Evolutionary conservation across 352 stramenopile species (phyloP), one percentile per base, ranked within the genome.

Genomic region (Phytophthora tubulina): DNA sequence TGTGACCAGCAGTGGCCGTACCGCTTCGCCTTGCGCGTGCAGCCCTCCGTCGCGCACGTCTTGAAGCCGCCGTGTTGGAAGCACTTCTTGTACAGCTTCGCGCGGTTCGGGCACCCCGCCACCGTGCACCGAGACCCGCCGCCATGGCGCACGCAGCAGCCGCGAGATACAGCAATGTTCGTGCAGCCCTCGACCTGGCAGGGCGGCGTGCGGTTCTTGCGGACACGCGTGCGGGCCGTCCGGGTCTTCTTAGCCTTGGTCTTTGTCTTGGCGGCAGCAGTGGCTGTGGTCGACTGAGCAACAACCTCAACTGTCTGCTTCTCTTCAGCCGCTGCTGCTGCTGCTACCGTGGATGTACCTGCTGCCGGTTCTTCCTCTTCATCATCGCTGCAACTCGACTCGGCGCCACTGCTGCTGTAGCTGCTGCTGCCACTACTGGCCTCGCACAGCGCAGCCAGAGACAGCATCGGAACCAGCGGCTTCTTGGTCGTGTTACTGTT

Each of bases 1-100:
- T 93, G 85, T 41, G 85, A 89, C 78, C 84, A 91, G 72, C 85
- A 93, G 63, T 88, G 79, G 36, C 85, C 85, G 65, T 89, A 89
- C 4, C 83, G 83, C 69, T 91, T 91, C 54, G 85, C 83, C 62
- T 89, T 89, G 77, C 82, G 58, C 73, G 65, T 83, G 77, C 85
- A 93, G 21, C 80, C 75, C 30, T 88, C 80, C 10, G 81, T 81
- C n/a, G 77, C 78, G 78, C 85, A 93, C 57, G 78, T 89, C 75
- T 92, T 89, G 75, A 82, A 87, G 46, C 80, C 82, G 55, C 80
- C 82, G 70, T 91, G 83, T 63, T 91, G 83, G 75, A 90, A 90
- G 63, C 83, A 90, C 36, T 73, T 71, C 76, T 88, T 90, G 77
- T 89, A 85, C 35, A 89, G 76, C 74, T 89, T 89, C 49, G 83